Evolutionary conservation across 1,284 basidiomycete species (phyloP).

Genomic region (Sphagnurus paluster): DNA sequence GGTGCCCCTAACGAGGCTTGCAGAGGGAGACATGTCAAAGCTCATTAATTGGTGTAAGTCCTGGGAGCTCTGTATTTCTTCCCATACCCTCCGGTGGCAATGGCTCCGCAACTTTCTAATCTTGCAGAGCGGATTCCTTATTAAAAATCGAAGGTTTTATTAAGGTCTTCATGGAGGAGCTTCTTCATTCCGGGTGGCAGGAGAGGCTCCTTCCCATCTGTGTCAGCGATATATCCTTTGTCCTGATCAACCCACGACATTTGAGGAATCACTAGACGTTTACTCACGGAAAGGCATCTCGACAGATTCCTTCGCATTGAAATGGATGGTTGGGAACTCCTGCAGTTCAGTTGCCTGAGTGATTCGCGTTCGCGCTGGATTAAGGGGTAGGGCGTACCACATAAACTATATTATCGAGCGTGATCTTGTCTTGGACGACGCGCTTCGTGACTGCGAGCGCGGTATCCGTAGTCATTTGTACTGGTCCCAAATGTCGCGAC

Average conservation of each 20-base stretch:
- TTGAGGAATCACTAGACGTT: neutral
- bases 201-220: slow-evolving; percentile 52
- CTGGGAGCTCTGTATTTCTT: too few relatives aligned
- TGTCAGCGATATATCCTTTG: slow-evolving; percentile 63
- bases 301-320: slow-evolving; percentile 81
- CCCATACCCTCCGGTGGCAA: too few relatives aligned
- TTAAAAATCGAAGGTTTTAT: slow-evolving; percentile 84
- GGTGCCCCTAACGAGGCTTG: too few relatives aligned
- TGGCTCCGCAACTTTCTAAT: too few relatives aligned
- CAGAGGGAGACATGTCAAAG: too few relatives aligned
- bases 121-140: too few relatives aligned
- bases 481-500: slow-evolving; percentile 74
- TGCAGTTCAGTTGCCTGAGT: too few relatives aligned
- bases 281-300: slow-evolving; percentile 94
- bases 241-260: neutral
- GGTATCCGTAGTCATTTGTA: slow-evolving; percentile 99
- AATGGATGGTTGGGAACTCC: slow-evolving; percentile 87
- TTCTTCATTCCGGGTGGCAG: slow-evolving; percentile 89
- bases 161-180: slow-evolving; percentile 81
- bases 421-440: slow-evolving; percentile 79
- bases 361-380: neutral
- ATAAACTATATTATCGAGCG: slow-evolving; percentile 73
- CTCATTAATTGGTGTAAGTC: too few relatives aligned
- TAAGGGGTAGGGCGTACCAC: slow-evolving; percentile 43
- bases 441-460: slow-evolving; percentile 91